Conservation (phyloP, 495 filamentous ascomycete genomes). For the Talaromyces liani region DNA sequence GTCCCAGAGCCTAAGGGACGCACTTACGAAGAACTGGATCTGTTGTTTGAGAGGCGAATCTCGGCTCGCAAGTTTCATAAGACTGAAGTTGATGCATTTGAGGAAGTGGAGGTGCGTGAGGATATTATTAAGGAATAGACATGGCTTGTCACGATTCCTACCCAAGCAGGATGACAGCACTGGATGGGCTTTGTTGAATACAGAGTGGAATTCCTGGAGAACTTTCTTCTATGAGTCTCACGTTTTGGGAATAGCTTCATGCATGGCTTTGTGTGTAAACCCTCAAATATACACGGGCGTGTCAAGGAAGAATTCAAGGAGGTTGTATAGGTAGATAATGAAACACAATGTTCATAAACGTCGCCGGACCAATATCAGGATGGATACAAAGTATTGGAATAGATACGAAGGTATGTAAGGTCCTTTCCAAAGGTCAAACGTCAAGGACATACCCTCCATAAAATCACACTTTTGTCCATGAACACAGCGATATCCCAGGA, state of each 20-base stretch:
- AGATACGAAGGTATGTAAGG: too few relatives aligned
- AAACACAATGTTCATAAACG: neutral
- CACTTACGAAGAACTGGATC: conserved; percentile 54
- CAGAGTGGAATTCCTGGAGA: neutral
- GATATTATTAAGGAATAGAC: neutral
- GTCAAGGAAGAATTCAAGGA: neutral
- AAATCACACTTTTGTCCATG: too few relatives aligned
- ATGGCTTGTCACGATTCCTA: neutral
- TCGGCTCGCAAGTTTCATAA: conserved; percentile 49
- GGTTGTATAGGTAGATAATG: neutral
- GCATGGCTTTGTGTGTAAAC: neutral
- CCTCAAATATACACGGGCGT: neutral
- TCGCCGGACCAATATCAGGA: too few relatives aligned
- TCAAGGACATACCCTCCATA: too few relatives aligned
- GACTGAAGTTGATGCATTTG: conserved; percentile 40
- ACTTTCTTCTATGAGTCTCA: neutral
- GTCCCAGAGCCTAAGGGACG: conserved; percentile 53
- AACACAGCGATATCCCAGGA: too few relatives aligned
- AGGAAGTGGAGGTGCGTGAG: conserved; percentile 1
- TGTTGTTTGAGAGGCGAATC: conserved; percentile 47
- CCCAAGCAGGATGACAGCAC: too few relatives aligned
- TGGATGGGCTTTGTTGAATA: too few relatives aligned
- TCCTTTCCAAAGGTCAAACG: too few relatives aligned
- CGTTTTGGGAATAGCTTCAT: neutral
- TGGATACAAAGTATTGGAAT: too few relatives aligned